Percentiles rank a stretch among this genome's conserved stretches.
Evolutionary conservation across 768 basidiomycete genomes (phyloP).

Genomic region (Kwoniella bestiolae): DNA sequence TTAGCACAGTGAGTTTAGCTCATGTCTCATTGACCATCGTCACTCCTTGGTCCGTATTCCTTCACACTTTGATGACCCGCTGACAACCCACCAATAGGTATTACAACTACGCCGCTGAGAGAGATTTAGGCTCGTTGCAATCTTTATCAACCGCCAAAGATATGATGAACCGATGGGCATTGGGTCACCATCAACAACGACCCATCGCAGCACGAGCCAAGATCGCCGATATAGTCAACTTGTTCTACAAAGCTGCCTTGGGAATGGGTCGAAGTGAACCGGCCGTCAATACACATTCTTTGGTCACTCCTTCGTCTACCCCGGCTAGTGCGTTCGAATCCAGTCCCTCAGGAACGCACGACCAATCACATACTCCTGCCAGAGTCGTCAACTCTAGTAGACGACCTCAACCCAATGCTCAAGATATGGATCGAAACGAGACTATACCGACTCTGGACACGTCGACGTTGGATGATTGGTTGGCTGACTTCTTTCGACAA

Average conservation of each 20-base stretch:
- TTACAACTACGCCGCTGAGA: slow-evolving; percentile 20
- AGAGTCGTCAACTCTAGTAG: not conserved
- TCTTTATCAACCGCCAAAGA: slow-evolving; percentile 17
- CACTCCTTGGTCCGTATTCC: too few relatives aligned
- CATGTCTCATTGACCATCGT: too few relatives aligned
- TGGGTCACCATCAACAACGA: slow-evolving; percentile 15
- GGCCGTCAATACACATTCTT: not conserved
- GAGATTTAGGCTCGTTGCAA: slow-evolving; percentile 10
- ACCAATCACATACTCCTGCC: not conserved
- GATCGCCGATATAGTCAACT: slow-evolving; percentile 23
- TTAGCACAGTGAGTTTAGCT: slow-evolving; percentile 21
- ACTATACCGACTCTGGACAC: slow-evolving; percentile 1
- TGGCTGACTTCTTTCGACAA: slow-evolving; percentile 20
- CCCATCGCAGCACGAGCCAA: slow-evolving; percentile 20
- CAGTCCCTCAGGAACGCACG: too few relatives aligned
- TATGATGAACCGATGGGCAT: slow-evolving; percentile 23
- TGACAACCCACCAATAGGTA: slow-evolving; percentile 7
- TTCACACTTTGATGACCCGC: not conserved
- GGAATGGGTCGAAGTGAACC: not conserved
- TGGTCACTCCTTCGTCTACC: not conserved
- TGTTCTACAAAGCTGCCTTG: slow-evolving; percentile 20
- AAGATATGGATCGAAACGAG: not conserved
- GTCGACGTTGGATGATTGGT: slow-evolving; percentile 25
- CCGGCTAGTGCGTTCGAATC: too few relatives aligned
- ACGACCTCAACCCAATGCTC: not conserved